Evolutionary conservation across 208 protist species (phyloP).

Genomic region (Herpetomonas samuelpessoai): DNA sequence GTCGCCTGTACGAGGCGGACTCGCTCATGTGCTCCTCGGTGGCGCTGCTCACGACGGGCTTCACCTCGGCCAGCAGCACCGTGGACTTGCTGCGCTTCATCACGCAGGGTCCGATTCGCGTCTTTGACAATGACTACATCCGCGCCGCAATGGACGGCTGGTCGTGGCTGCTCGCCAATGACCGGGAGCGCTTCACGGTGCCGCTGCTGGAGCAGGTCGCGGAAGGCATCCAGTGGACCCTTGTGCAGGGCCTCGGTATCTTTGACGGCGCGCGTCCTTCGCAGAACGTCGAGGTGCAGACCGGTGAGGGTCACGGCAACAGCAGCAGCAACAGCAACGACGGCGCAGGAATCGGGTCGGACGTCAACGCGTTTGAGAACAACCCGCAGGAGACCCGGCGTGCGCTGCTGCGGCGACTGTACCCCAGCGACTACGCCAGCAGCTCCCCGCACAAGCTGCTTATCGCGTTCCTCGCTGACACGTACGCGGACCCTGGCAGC

Average conservation of each 20-base stretch:
- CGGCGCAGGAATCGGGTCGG: background rate
- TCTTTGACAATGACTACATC: constrained; percentile 52
- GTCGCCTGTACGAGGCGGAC: constrained; percentile 26
- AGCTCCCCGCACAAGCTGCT: constrained; percentile 75
- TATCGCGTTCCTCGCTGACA: constrained; percentile 61
- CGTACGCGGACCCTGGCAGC: constrained; percentile 47
- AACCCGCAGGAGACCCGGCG: background rate
- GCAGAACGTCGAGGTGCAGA: constrained; percentile 59
- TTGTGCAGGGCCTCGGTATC: constrained; percentile 52
- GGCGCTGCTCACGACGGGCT: constrained; percentile 38
- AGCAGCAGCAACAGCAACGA: background rate
- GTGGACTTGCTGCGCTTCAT: constrained; percentile 57
- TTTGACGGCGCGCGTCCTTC: constrained; percentile 64
- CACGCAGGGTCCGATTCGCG: constrained; percentile 61
- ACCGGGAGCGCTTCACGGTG: constrained; percentile 42
- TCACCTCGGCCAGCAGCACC: constrained; percentile 21
- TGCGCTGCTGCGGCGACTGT: constrained; percentile 7
- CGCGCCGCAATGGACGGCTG: constrained; percentile 56
- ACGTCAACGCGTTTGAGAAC: background rate
- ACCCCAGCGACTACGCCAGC: constrained; percentile 26
- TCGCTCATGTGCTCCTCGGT: constrained; percentile 38
- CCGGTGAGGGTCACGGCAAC: constrained; percentile 23
- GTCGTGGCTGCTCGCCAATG: constrained; percentile 66
- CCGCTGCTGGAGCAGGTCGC: constrained; percentile 55
- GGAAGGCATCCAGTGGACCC: constrained; percentile 66